Conservation (phyloP, 371 early-diverging fungal genomes). For the Lichtheimia ornata region DNA sequence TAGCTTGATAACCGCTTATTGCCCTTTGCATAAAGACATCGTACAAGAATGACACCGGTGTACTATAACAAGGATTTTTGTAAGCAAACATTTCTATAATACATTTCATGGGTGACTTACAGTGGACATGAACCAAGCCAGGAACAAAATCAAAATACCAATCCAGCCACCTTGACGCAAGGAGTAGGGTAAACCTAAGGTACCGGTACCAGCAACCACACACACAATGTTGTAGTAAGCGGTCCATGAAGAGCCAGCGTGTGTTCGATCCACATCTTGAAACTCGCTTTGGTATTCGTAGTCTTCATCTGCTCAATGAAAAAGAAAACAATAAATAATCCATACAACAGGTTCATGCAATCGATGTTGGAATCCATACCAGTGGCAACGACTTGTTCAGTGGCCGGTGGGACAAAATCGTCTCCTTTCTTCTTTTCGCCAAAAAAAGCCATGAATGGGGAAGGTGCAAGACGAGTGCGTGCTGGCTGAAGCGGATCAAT, state of each 20-base stretch:
- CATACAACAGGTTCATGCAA: too few relatives aligned
- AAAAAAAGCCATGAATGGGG: too few relatives aligned
- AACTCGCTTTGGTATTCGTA: constrained; percentile 11
- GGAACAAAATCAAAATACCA: constrained; percentile 66
- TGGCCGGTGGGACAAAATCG: too few relatives aligned
- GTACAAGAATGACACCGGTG: constrained; percentile 28
- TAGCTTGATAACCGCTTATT: not conserved
- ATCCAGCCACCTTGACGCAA: constrained; percentile 73
- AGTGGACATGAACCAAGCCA: constrained; percentile 73
- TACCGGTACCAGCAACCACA: constrained; percentile 81
- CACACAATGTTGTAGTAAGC: constrained; percentile 68
- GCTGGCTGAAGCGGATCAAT: too few relatives aligned
- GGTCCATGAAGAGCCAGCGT: constrained; percentile 30
- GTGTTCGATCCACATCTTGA: constrained; percentile 12
- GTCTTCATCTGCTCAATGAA: not conserved
- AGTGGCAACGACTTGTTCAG: too few relatives aligned
- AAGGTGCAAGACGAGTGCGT: too few relatives aligned
- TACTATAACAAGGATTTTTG: not conserved
- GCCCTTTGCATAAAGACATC: constrained; percentile 1
- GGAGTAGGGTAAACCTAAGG: constrained; percentile 67
- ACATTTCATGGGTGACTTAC: constrained; percentile 31
- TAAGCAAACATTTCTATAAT: not conserved
- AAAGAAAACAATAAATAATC: too few relatives aligned
- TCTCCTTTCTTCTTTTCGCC: too few relatives aligned
- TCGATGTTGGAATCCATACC: too few relatives aligned